Evolutionary conservation across 1,139 yeast genomes (phyloP).

Genomic region (Protomyces pachydermus): DNA sequence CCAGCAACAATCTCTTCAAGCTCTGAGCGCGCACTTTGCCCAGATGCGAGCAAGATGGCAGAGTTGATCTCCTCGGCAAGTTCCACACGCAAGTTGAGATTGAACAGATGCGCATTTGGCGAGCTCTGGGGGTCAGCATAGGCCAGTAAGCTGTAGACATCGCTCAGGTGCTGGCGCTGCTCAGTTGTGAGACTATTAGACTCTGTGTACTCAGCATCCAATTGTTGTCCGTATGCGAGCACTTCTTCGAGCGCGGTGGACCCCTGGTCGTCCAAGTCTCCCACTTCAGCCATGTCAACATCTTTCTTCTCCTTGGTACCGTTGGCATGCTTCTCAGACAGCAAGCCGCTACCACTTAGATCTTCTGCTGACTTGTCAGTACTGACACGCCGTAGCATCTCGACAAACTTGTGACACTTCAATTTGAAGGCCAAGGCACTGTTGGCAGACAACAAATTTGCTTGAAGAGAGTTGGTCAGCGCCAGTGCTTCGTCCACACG

Average conservation of each 20-base stretch:
- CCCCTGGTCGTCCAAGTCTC: neutral
- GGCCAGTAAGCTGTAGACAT: conserved; percentile 51
- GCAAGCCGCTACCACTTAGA: neutral
- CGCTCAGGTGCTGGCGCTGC: conserved; percentile 40
- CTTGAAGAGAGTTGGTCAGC: conserved; percentile 47
- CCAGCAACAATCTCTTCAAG: conserved; percentile 23
- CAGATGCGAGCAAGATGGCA: conserved; percentile 41
- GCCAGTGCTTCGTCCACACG: conserved; percentile 49
- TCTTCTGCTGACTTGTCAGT: conserved; percentile 26
- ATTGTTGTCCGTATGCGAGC: conserved; percentile 47
- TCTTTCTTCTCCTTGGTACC: no score
- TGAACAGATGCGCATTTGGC: conserved; percentile 42
- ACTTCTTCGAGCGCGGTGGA: conserved; percentile 40
- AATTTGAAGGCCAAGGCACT: conserved; percentile 51
- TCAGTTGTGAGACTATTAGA: conserved; percentile 36
- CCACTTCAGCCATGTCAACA: neutral
- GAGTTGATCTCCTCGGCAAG: conserved; percentile 47
- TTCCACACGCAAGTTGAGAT: conserved; percentile 40
- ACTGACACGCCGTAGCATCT: conserved; percentile 40
- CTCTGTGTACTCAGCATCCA: conserved; percentile 43
- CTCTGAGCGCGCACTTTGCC: conserved; percentile 17
- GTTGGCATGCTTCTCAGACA: neutral
- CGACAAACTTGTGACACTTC: conserved; percentile 50
- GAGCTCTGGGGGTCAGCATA: conserved; percentile 47
- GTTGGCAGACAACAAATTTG: conserved; percentile 45